These are phyloP conservation scores for Elongisporangium undulatum DNA, from an alignment of 352 stramenopile genomes.

Conservation along the genomic window DNA sequence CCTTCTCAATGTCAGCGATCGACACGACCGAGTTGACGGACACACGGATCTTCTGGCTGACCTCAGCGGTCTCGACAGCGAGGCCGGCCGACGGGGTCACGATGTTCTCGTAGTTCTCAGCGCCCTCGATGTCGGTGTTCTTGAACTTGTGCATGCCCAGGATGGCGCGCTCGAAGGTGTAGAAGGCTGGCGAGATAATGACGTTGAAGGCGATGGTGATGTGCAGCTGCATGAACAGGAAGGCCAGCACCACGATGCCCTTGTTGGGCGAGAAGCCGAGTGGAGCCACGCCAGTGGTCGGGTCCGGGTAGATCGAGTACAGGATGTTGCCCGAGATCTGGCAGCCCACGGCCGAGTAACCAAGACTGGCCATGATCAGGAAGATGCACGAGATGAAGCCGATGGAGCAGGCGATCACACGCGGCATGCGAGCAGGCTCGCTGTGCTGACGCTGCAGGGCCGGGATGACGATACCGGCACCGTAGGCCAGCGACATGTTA, in stretches of 20 bases:
- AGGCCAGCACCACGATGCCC: constrained; percentile 44
- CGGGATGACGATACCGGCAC: constrained; percentile 38
- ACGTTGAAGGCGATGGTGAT: constrained; percentile 47
- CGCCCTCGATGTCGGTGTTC: neutral
- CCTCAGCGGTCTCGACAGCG: neutral
- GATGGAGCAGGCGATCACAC: constrained; percentile 31
- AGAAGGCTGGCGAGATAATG: constrained; percentile 49
- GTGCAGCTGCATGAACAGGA: constrained; percentile 51
- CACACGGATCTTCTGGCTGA: constrained; percentile 12
- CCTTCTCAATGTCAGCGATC: constrained; percentile 26
- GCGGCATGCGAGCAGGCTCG: constrained; percentile 39
- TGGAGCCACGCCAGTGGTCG: constrained; percentile 19
- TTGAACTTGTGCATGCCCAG: constrained; percentile 57
- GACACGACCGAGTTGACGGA: constrained; percentile 39
- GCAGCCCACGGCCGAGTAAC: constrained; percentile 33
- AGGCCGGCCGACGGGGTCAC: neutral
- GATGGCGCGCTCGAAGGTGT: constrained; percentile 50
- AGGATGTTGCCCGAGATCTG: constrained; percentile 45
- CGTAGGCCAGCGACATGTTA: constrained; percentile 48
- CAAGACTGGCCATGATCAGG: constrained; percentile 21
- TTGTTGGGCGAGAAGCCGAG: constrained; percentile 42
- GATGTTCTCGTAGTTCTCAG: neutral
- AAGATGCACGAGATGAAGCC: constrained; percentile 32
- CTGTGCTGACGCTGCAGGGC: constrained; percentile 35
- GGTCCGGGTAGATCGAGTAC: constrained; percentile 32